phyloP scores from a whole-genome alignment of 345 rosid species.

The Erysimum cheiranthoides region DNA sequence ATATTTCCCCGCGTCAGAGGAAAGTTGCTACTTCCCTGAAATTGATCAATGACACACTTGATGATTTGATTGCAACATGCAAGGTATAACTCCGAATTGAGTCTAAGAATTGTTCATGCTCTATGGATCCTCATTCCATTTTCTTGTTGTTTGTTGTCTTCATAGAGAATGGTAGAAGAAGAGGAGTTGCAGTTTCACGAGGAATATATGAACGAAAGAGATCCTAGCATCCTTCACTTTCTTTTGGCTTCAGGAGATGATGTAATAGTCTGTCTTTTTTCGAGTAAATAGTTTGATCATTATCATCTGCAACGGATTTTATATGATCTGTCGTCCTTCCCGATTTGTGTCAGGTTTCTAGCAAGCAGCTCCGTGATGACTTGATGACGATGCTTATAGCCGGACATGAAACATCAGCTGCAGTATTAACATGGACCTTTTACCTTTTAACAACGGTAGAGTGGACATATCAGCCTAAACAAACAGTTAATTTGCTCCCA shows the following conservation, averaged over 20 bases:
- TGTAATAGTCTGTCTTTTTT: conserved; percentile 46
- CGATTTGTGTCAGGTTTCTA: conserved; percentile 68
- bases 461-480: conserved; percentile 11
- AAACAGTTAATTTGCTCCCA: not conserved
- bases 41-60: conserved; percentile 75
- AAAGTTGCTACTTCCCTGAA: conserved; percentile 78
- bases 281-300: conserved; percentile 2
- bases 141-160: conserved; percentile 10
- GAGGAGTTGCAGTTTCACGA: conserved; percentile 91
- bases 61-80: conserved; percentile 81
- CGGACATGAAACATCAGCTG: conserved; percentile 98
- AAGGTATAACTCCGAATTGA: conserved; percentile 58
- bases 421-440: conserved; percentile 96
- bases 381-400: conserved; percentile 99
- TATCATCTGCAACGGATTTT: conserved; percentile 17
- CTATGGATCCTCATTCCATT: conserved; percentile 12
- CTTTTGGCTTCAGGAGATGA: conserved; percentile 94
- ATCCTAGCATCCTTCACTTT: conserved; percentile 98
- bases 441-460: conserved; percentile 81
- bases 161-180: conserved; percentile 91
- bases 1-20: conserved; percentile 84
- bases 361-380: conserved; percentile 98
- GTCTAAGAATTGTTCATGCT: conserved; percentile 10
- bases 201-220: conserved; percentile 92
- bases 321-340: conserved; percentile 24